These are phyloP conservation scores for Geosmithia putterillii DNA, from an alignment of 2,329 filamentous ascomycete species.

Conservation along the genomic window DNA sequence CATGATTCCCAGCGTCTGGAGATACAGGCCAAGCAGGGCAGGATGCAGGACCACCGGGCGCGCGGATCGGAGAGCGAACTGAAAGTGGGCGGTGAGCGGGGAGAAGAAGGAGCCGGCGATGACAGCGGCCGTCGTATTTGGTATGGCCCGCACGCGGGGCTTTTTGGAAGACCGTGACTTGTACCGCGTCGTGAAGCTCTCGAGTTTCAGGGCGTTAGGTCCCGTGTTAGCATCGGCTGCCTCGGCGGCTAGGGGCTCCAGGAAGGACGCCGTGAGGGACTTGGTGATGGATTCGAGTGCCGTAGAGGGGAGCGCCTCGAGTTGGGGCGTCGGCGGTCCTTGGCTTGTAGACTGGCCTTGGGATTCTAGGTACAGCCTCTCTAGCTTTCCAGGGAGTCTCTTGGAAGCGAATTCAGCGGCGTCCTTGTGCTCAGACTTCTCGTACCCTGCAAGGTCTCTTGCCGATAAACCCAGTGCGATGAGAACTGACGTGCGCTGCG, in stretches of 20 bases:
- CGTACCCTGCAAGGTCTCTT: conserved; percentile 72
- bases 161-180: conserved; percentile 17
- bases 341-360: conserved; percentile 9
- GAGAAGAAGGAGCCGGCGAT: conserved; percentile 74
- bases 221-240: conserved; percentile 72
- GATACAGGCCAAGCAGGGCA: conserved; percentile 62
- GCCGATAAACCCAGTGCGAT: conserved; percentile 71
- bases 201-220: conserved; percentile 75
- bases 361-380: conserved; percentile 50
- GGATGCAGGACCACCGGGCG: conserved; percentile 58
- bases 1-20: conserved; percentile 77
- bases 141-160: conserved; percentile 41
- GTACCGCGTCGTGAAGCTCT: conserved; percentile 63
- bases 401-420: conserved; percentile 65
- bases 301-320: conserved; percentile 40
- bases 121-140: conserved; percentile 68
- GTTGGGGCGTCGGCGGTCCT: conserved; percentile 18
- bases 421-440: conserved; percentile 38
- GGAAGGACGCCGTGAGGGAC: conserved; percentile 57
- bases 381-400: conserved; percentile 59
- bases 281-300: conserved; percentile 58
- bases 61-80: conserved; percentile 41
- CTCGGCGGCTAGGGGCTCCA: conserved; percentile 68
- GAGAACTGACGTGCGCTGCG: conserved; percentile 71
- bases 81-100: conserved; percentile 72